Percentiles rank a stretch among this genome's conserved stretches.
Evolutionary conservation across 345 rosid species (phyloP).

Genomic region (Aethionema arabicum): DNA sequence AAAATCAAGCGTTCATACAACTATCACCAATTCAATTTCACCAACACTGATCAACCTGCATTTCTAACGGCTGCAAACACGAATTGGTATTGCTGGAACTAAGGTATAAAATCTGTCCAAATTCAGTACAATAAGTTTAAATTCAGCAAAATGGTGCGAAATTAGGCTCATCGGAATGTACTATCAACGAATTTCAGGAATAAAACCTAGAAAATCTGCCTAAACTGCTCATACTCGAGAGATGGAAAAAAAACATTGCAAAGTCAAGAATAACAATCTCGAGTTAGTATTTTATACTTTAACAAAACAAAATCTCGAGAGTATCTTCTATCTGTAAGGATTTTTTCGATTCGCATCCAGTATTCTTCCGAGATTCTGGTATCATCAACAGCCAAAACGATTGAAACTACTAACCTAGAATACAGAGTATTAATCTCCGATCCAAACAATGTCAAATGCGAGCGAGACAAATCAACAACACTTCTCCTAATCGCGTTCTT

Average conservation of each 20-base stretch:
- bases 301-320: too few relatives aligned
- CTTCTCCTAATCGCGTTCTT: not conserved
- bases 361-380: too few relatives aligned
- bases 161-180: not conserved
- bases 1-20: not conserved
- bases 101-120: not conserved
- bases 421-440: too few relatives aligned
- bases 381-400: too few relatives aligned
- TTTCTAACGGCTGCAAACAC: slow-evolving; percentile 7
- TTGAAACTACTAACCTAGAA: too few relatives aligned
- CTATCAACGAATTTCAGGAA: not conserved
- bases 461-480: not conserved
- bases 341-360: too few relatives aligned
- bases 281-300: too few relatives aligned
- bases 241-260: not conserved
- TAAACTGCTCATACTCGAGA: slow-evolving; percentile 14
- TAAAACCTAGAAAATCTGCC: slow-evolving; percentile 11
- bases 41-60: not conserved
- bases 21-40: slow-evolving; percentile 5
- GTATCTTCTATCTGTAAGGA: too few relatives aligned
- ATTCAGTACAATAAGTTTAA: slow-evolving; percentile 10
- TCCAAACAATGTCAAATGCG: not conserved
- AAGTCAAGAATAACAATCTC: not conserved
- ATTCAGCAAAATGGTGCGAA: not conserved
- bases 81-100: slow-evolving; percentile 5